Percentiles rank a stretch among this genome's conserved stretches.
Conservation (phyloP, 352 stramenopile species). For the Globisporangium takayamanum region DNA sequence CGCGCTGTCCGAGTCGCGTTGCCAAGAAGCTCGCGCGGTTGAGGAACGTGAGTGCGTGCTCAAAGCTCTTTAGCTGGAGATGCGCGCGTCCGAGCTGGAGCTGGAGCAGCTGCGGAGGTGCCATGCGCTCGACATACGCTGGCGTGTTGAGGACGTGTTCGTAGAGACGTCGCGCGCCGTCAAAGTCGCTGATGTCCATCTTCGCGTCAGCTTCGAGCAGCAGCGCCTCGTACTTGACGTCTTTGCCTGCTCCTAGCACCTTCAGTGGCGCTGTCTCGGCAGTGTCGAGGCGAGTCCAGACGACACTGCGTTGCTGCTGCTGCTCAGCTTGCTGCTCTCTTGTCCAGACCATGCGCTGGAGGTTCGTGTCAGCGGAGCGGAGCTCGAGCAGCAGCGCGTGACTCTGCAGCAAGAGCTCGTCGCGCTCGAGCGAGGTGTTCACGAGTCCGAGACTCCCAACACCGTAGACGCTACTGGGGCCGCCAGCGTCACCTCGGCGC, state of each 20-base stretch:
- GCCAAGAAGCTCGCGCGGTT: constrained; percentile 37
- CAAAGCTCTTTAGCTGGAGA: constrained; percentile 34
- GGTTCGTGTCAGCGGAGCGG: constrained; percentile 24
- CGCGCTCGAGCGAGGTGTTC: constrained; percentile 40
- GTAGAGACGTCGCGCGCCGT: constrained; percentile 36
- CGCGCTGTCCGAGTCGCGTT: constrained; percentile 19
- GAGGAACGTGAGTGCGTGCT: constrained; percentile 46
- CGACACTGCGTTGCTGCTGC: not conserved
- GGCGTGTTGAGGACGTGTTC: constrained; percentile 31
- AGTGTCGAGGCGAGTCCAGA: no score
- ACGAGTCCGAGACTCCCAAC: constrained; percentile 41
- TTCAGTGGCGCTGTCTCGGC: no score
- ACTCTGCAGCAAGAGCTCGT: constrained; percentile 41
- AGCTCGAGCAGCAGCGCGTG: constrained; percentile 39
- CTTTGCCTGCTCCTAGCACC: not conserved
- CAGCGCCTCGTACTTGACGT: constrained; percentile 33
- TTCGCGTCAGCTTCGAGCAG: constrained; percentile 54
- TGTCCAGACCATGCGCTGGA: constrained; percentile 38
- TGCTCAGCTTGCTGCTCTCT: constrained; percentile 25
- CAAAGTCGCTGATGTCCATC: constrained; percentile 46
- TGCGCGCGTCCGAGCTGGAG: constrained; percentile 30
- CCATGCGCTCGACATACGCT: constrained; percentile 36
- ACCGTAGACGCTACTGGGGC: constrained; percentile 11
- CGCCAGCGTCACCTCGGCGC: not conserved
- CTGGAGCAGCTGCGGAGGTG: constrained; percentile 15